Evolutionary conservation across 1,284 basidiomycete species (phyloP), one percentile per base, ranked within the genome.

Genomic region (Apiotrichum siamense): DNA sequence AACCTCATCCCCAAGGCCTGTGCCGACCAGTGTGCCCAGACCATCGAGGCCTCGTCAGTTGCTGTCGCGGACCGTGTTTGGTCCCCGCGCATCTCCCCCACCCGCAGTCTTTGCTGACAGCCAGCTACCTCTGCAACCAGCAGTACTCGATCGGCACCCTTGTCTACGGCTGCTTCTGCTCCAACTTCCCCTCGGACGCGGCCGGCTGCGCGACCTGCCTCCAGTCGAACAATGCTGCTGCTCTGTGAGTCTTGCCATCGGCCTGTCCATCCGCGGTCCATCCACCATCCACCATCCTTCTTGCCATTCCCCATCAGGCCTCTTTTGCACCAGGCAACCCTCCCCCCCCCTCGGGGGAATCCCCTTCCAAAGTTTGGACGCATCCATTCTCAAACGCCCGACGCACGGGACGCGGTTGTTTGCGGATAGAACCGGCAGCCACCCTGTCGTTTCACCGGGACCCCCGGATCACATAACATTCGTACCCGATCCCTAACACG

Each of bases 121-220:
- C 12, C 38, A 55, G 54, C 11, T 55, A 15, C 49, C 55, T 53
- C 48, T 55, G 50, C 21, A 47, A 55, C 27, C 52, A 66, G 54
- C 63, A 59, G 60, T 18, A 39, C 24, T 37, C 40, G 29, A 25
- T 35, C 23, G 49, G 47, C 40, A 64, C 59, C 47, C 57, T 65
- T 46, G 55, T 65, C 51, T 70, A 69, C 62, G 64, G 63, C 33
- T 74, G 72, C 57, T 73, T 69, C 69, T 74, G 72, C 55, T 58
- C 63, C 59, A 49, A 61, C 31, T 60, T 55, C 57, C 69, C 70
- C 25, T 60, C 65, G 21, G 69, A 70, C 55, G 59, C 66, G 17
- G 44, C 62, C 24, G 44, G 36, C 17, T 74, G 72, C 49, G 60
- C 67, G 10, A 54, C 62, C 33, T 74, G 72, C 54, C 54, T 74